Conservation (phyloP, 169 alveolate species). For the Cryptosporidium ubiquitum region DNA sequence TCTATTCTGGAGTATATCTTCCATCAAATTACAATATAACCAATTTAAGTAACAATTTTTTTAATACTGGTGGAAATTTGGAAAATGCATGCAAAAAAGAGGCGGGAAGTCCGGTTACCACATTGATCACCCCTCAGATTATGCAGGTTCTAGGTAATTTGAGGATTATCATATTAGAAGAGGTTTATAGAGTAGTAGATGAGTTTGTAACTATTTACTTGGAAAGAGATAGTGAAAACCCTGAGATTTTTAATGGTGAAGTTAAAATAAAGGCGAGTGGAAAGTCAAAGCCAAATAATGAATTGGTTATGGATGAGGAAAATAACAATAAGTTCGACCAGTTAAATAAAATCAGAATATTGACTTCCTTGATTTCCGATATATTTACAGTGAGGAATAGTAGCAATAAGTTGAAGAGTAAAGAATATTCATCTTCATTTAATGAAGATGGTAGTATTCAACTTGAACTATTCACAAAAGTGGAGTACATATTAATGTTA, state of each 20-base stretch:
- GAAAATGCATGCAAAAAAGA: background rate
- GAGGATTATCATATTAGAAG: slow-evolving; percentile 24
- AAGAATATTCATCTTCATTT: background rate
- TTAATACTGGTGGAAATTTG: background rate
- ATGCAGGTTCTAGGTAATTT: slow-evolving; percentile 1
- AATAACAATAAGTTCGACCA: background rate
- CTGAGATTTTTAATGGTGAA: background rate
- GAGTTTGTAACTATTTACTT: slow-evolving; percentile 1
- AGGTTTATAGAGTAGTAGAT: slow-evolving; percentile 9
- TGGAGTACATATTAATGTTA: background rate
- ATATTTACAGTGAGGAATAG: background rate
- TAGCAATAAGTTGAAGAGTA: background rate
- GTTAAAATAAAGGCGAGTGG: background rate
- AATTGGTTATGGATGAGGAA: no score
- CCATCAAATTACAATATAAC: background rate
- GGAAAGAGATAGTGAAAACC: background rate
- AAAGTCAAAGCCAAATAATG: background rate
- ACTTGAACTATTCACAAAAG: background rate
- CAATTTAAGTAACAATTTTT: background rate
- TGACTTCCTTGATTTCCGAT: background rate
- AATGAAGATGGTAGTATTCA: background rate
- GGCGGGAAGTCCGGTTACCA: slow-evolving; percentile 1
- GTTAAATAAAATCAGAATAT: background rate
- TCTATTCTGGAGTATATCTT: slow-evolving; percentile 34
- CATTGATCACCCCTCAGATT: slow-evolving; percentile 32